Percentiles rank a stretch among this genome's conserved stretches.
Conservation (phyloP, 169 alveolate genomes). For the Cryptosporidium baileyi region DNA sequence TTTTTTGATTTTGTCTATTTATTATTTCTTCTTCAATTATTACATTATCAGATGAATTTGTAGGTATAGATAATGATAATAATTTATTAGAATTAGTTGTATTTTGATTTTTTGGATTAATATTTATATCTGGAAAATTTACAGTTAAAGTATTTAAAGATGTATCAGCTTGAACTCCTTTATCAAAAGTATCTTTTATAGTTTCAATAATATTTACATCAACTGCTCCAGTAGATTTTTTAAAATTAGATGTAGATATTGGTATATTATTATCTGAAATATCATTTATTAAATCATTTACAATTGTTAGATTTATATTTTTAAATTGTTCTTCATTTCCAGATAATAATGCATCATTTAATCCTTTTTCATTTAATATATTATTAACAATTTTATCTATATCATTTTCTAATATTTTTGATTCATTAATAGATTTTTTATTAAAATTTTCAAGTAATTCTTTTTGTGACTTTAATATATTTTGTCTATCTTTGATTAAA, state of each 20-base stretch:
- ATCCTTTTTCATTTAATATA: constrained; percentile 38
- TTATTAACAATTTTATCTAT: constrained; percentile 35
- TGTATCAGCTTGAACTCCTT: constrained; percentile 44
- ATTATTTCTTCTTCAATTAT: background rate
- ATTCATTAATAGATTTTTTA: background rate
- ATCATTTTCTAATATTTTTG: background rate
- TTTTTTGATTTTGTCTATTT: background rate
- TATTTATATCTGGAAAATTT: background rate
- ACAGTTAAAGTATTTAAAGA: background rate
- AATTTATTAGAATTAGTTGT: background rate
- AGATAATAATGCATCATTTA: constrained; percentile 9
- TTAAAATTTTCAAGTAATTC: constrained; percentile 19
- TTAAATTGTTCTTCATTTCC: constrained; percentile 20
- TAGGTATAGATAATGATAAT: constrained; percentile 27
- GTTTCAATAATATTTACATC: constrained; percentile 42
- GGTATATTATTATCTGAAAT: background rate
- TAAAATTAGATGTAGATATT: background rate
- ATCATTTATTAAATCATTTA: constrained; percentile 7
- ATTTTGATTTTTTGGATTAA: background rate
- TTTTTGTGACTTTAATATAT: constrained; percentile 46
- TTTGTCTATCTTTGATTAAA: constrained; percentile 38
- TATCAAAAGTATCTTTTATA: constrained; percentile 38
- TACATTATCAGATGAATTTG: background rate
- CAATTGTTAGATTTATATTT: background rate
- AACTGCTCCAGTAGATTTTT: constrained; percentile 10